A percentile compares a stretch with the other conserved stretches of the same genome.
These are phyloP conservation scores for Clavispora fructus DNA, from an alignment of 805 yeast genomes.

Conservation along the genomic window DNA sequence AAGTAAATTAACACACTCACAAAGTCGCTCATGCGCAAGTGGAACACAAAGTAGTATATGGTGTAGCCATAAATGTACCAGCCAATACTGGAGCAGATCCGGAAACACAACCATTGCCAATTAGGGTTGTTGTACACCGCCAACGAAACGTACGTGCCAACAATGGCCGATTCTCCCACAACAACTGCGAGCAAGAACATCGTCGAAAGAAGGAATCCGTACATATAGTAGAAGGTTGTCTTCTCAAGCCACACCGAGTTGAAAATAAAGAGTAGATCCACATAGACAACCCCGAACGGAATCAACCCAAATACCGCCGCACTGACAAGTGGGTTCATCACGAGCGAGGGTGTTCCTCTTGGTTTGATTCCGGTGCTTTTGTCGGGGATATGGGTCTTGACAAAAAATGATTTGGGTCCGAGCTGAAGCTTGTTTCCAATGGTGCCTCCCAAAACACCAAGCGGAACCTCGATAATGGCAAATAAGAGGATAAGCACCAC, in stretches of 20 bases:
- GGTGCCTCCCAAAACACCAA: slow-evolving; percentile 69
- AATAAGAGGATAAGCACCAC: slow-evolving; percentile 55
- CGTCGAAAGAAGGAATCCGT: slow-evolving; percentile 68
- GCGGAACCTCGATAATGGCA: slow-evolving; percentile 64
- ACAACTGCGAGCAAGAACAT: slow-evolving; percentile 54
- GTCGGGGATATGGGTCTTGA: slow-evolving; percentile 4
- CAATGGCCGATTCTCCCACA: slow-evolving; percentile 65
- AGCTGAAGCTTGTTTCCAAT: slow-evolving; percentile 37
- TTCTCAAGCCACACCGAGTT: slow-evolving; percentile 77
- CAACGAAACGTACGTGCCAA: slow-evolving; percentile 61
- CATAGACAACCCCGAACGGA: slow-evolving; percentile 78
- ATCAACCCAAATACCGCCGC: slow-evolving; percentile 57
- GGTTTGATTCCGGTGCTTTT: slow-evolving; percentile 1
- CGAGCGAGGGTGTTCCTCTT: slow-evolving; percentile 11
- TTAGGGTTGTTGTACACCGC: slow-evolving; percentile 46
- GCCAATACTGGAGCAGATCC: slow-evolving; percentile 64
- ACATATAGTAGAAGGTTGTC: slow-evolving; percentile 72
- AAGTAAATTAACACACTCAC: slow-evolving; percentile 66
- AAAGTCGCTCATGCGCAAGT: slow-evolving; percentile 59
- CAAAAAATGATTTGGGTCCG: slow-evolving; percentile 17
- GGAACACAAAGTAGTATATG: slow-evolving; percentile 55
- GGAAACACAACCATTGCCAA: slow-evolving; percentile 85
- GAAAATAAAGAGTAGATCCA: slow-evolving; percentile 67
- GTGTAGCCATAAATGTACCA: slow-evolving; percentile 67
- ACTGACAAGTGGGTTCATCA: slow-evolving; percentile 20